Percentiles rank a stretch among this genome's conserved stretches.
Evolutionary conservation across 805 yeast genomes (phyloP).

Genomic region (Schwanniomyces pseudopolymorphus): DNA sequence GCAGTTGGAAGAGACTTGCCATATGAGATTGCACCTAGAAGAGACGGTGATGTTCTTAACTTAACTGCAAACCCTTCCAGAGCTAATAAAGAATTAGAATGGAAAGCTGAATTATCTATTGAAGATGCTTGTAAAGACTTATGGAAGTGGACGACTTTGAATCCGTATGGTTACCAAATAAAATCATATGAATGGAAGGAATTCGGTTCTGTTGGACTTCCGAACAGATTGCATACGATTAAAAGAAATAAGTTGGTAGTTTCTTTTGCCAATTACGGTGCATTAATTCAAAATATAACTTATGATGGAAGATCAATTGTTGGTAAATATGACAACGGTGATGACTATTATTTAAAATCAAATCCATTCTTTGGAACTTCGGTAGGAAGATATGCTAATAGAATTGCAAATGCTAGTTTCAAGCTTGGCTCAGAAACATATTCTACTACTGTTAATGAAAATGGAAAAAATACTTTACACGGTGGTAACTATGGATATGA

Average conservation of each 20-base stretch:
- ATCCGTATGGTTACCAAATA: constrained; percentile 59
- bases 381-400: constrained; percentile 64
- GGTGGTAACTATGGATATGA: constrained; percentile 57
- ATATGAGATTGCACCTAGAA: constrained; percentile 61
- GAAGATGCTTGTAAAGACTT: constrained; percentile 68
- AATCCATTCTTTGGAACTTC: constrained; percentile 63
- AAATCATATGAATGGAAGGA: constrained; percentile 33
- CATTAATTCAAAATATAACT: constrained; percentile 44
- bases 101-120: constrained; percentile 58
- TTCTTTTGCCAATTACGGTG: constrained; percentile 50
- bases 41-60: constrained; percentile 75
- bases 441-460: constrained; percentile 44
- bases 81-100: constrained; percentile 63
- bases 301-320: constrained; percentile 41
- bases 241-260: constrained; percentile 36
- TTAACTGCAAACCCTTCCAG: constrained; percentile 70
- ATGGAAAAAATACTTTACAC: constrained; percentile 43
- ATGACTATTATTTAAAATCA: constrained; percentile 25
- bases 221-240: constrained; percentile 37
- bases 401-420: constrained; percentile 49
- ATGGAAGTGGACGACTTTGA: constrained; percentile 74
- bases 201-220: constrained; percentile 21
- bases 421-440: constrained; percentile 39
- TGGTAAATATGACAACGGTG: constrained; percentile 36
- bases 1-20: constrained; percentile 67